These are phyloP conservation scores for Chaetoceros muelleri DNA, from an alignment of 108 stramenopile species.

Conservation along the genomic window DNA sequence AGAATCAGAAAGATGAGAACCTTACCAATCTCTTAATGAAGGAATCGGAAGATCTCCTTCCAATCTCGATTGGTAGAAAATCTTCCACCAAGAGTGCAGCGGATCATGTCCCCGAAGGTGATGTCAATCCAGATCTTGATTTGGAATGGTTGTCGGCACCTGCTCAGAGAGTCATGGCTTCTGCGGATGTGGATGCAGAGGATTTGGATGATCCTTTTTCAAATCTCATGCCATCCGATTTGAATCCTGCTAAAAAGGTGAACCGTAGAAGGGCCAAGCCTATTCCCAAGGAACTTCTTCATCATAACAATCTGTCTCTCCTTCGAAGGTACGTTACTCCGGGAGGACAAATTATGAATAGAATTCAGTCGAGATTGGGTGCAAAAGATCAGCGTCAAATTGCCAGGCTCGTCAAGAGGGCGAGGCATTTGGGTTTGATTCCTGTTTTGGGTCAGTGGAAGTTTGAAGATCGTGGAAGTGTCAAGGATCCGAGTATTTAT, in stretches of 20 bases:
- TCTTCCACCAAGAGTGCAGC: slow-evolving; percentile 5
- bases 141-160: slow-evolving; percentile 38
- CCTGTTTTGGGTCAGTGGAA: slow-evolving; percentile 69
- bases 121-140: slow-evolving; percentile 34
- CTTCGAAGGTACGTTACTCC: slow-evolving; percentile 63
- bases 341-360: slow-evolving; percentile 74
- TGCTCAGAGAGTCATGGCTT: slow-evolving; percentile 27
- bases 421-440: slow-evolving; percentile 61
- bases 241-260: slow-evolving; percentile 57
- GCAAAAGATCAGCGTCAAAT: slow-evolving; percentile 79
- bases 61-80: slow-evolving; percentile 18
- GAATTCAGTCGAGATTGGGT: slow-evolving; percentile 61
- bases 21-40: slow-evolving; percentile 15
- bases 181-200: slow-evolving; percentile 20
- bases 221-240: slow-evolving; percentile 61
- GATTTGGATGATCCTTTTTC: slow-evolving; percentile 63
- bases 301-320: slow-evolving; percentile 72
- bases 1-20: slow-evolving; percentile 29
- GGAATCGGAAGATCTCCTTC: slow-evolving; percentile 26
- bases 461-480: slow-evolving; percentile 60
- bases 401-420: slow-evolving; percentile 67
- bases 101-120: neutral
- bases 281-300: slow-evolving; percentile 45
- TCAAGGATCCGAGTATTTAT: slow-evolving; percentile 37
- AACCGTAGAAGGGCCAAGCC: slow-evolving; percentile 59